Percentiles rank a stretch among this genome's conserved stretches.
These are phyloP conservation scores for Tolypocladium tundrense DNA, from an alignment of 2,329 filamentous ascomycete genomes.

Conservation along the genomic window DNA sequence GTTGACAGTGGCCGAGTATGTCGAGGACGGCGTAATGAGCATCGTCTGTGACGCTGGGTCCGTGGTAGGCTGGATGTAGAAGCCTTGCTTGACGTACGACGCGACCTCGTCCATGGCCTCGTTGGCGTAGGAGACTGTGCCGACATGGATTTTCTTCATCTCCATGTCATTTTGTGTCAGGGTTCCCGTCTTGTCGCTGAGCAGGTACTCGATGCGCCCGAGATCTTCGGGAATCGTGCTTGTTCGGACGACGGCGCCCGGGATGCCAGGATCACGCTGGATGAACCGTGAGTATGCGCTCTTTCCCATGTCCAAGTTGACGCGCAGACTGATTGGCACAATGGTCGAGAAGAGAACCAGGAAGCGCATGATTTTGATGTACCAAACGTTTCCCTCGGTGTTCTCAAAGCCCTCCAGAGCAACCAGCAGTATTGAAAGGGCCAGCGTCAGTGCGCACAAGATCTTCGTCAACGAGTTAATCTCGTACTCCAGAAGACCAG, in stretches of 20 bases:
- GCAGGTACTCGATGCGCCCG: conserved; percentile 87
- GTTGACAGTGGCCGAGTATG: conserved; percentile 50
- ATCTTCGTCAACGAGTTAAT: conserved; percentile 98
- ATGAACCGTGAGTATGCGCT: conserved; percentile 95
- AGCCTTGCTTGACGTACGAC: conserved; percentile 76
- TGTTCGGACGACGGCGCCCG: conserved; percentile 85
- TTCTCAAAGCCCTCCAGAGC: conserved; percentile 72
- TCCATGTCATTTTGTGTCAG: conserved; percentile 98
- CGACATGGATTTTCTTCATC: conserved; percentile 96
- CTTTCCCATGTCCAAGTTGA: conserved; percentile 96
- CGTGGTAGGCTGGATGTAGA: conserved; percentile 44
- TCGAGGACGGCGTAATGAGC: conserved; percentile 68
- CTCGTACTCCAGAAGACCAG: conserved; percentile 84
- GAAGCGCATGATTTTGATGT: conserved; percentile 96
- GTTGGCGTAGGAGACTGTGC: conserved; percentile 95
- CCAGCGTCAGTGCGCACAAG: conserved; percentile 76
- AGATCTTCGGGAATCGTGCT: conserved; percentile 97
- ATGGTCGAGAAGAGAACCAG: conserved; percentile 98
- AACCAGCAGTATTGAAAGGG: conserved; percentile 79
- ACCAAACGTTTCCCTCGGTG: conserved; percentile 65
- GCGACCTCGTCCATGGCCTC: conserved; percentile 97
- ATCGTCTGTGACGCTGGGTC: conserved; percentile 32
- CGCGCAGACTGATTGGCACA: conserved; percentile 89
- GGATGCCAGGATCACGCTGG: conserved; percentile 80
- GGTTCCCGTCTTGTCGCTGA: conserved; percentile 98